These are phyloP conservation scores for Rickenella mellea DNA, from an alignment of 768 basidiomycete genomes.

Conservation along the genomic window DNA sequence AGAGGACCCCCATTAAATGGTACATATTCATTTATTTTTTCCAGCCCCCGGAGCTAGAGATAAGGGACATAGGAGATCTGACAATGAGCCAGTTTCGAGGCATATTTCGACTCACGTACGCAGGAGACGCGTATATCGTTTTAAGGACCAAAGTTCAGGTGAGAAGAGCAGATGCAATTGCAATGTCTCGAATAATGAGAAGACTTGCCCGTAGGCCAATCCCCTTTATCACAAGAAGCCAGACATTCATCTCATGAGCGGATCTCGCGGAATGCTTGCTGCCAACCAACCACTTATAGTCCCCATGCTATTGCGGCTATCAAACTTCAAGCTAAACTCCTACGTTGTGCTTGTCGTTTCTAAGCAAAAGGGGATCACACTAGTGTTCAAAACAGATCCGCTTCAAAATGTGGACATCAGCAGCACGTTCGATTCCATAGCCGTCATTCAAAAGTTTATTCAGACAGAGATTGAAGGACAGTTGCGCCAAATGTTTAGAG, in stretches of 20 bases:
- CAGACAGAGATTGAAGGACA: constrained; percentile 97
- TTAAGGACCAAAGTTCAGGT: constrained; percentile 91
- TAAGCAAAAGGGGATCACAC: constrained; percentile 94
- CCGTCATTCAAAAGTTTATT: constrained; percentile 95
- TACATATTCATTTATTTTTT: background rate
- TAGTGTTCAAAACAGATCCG: constrained; percentile 99
- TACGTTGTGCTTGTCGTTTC: constrained; percentile 98
- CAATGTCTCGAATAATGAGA: background rate
- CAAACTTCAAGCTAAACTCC: constrained; percentile 88
- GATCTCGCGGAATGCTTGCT: constrained; percentile 81
- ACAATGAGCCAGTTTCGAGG: constrained; percentile 94
- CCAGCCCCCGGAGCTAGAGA: constrained; percentile 93
- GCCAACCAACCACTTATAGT: constrained; percentile 94
- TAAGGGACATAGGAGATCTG: constrained; percentile 95
- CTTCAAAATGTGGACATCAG: constrained; percentile 96
- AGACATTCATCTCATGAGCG: constrained; percentile 79
- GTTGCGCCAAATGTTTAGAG: constrained; percentile 94
- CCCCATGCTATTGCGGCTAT: constrained; percentile 94
- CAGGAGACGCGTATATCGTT: constrained; percentile 84
- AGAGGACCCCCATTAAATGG: constrained; percentile 1
- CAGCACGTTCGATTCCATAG: constrained; percentile 95
- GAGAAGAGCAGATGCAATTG: constrained; percentile 13
- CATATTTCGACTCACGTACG: constrained; percentile 91
- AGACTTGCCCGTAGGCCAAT: constrained; percentile 57
- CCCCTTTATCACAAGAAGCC: constrained; percentile 89